These are phyloP conservation scores for Teratosphaeria viscida DNA, from an alignment of 2,329 filamentous ascomycete genomes.

Conservation along the genomic window DNA sequence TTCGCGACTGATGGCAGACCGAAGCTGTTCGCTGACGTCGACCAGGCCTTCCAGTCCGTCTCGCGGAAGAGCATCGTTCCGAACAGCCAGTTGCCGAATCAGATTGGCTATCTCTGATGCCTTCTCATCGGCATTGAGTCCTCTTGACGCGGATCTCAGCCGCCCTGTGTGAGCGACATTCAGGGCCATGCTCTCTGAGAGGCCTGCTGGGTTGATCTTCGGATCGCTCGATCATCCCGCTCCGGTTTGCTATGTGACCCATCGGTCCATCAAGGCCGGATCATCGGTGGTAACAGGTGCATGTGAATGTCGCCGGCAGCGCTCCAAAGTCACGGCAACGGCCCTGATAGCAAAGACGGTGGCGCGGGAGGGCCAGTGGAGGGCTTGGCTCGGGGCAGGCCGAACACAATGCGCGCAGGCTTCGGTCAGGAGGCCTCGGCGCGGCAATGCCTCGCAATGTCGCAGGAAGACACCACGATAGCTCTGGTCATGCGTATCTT, in stretches of 20 bases:
- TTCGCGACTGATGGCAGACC: conserved; percentile 9
- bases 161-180: conserved; percentile 13
- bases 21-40: conserved; percentile 6
- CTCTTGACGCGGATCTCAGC: conserved; percentile 18
- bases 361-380: not conserved
- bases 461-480: not conserved
- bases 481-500: not conserved
- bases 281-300: not conserved
- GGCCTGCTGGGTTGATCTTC: conserved; percentile 3
- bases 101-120: conserved; percentile 13
- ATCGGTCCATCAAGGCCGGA: not conserved
- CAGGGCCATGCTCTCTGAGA: conserved; percentile 15
- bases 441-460: not conserved
- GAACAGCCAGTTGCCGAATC: conserved; percentile 12
- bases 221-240: conserved; percentile 9
- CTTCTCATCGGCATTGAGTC: conserved; percentile 17
- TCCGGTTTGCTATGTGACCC: not conserved
- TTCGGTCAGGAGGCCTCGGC: not conserved
- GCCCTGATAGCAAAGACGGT: not conserved
- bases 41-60: conserved; percentile 9
- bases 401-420: not conserved
- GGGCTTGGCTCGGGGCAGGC: not conserved
- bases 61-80: conserved; percentile 8
- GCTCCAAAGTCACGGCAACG: not conserved
- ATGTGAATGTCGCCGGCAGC: not conserved